These are phyloP conservation scores for Leishmania arabica DNA, from an alignment of 208 protist species.

Conservation along the genomic window DNA sequence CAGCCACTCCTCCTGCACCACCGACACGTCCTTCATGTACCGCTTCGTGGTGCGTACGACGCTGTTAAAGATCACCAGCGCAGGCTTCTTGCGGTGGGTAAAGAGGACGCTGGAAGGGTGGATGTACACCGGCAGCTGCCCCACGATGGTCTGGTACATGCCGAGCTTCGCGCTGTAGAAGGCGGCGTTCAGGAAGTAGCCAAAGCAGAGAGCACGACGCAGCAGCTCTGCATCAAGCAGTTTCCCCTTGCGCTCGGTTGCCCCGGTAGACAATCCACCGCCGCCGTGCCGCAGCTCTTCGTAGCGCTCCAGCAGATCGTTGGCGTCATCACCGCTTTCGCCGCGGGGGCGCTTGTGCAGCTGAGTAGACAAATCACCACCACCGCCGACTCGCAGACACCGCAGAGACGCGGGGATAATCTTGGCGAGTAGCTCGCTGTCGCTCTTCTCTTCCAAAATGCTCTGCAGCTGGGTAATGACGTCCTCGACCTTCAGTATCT, in stretches of 20 bases:
- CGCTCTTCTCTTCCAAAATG: slow-evolving; percentile 69
- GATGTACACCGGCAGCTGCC: slow-evolving; percentile 80
- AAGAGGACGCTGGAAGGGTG: slow-evolving; percentile 92
- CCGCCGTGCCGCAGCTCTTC: slow-evolving; percentile 26
- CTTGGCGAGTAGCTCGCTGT: slow-evolving; percentile 43
- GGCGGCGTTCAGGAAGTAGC: slow-evolving; percentile 87
- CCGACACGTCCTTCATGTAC: slow-evolving; percentile 92
- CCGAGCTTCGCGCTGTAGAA: slow-evolving; percentile 89
- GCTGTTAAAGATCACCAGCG: slow-evolving; percentile 87
- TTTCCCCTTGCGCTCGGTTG: slow-evolving; percentile 10
- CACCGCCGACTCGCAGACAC: neutral
- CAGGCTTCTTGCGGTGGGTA: slow-evolving; percentile 73
- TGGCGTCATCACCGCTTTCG: neutral
- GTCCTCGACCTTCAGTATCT: slow-evolving; percentile 89
- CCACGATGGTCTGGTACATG: slow-evolving; percentile 83
- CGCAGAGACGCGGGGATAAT: slow-evolving; percentile 41
- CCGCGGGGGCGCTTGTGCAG: slow-evolving; percentile 14
- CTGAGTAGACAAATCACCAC: neutral
- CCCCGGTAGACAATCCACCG: neutral
- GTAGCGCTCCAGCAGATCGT: slow-evolving; percentile 38
- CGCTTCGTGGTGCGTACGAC: slow-evolving; percentile 89
- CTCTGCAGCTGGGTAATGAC: slow-evolving; percentile 73
- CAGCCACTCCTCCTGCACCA: slow-evolving; percentile 91
- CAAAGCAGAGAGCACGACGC: slow-evolving; percentile 83
- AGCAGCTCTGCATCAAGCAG: slow-evolving; percentile 75